These are phyloP conservation scores for Coemansia sp. DNA, from an alignment of 192 early-diverging fungal genomes.

Conservation along the genomic window DNA sequence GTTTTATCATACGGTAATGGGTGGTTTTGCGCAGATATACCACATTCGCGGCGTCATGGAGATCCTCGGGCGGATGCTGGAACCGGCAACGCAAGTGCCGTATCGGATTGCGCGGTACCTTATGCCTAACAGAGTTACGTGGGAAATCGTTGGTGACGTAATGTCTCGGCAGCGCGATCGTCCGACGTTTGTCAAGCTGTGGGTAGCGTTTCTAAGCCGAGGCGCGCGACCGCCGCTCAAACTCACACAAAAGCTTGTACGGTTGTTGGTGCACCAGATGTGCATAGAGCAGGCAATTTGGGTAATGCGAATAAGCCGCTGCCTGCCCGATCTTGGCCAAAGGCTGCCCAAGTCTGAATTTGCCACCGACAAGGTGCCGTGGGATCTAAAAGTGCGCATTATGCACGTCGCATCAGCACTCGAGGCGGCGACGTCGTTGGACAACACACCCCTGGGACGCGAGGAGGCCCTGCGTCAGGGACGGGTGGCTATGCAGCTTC, in stretches of 20 bases:
- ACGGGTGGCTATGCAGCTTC: slow-evolving; percentile 31
- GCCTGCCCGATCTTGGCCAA: slow-evolving; percentile 39
- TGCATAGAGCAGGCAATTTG: slow-evolving; percentile 49
- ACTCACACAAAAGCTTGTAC: slow-evolving; percentile 36
- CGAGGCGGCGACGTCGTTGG: slow-evolving; percentile 29
- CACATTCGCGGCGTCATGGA: slow-evolving; percentile 49
- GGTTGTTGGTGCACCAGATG: slow-evolving; percentile 40
- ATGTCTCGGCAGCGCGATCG: slow-evolving; percentile 45
- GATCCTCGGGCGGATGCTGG: slow-evolving; percentile 47
- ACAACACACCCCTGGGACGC: slow-evolving; percentile 22
- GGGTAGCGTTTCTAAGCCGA: slow-evolving; percentile 49
- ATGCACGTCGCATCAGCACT: slow-evolving; percentile 50
- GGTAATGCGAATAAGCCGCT: slow-evolving; percentile 54
- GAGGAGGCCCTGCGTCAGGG: slow-evolving; percentile 36
- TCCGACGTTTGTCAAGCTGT: slow-evolving; percentile 43
- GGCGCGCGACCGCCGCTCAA: slow-evolving; percentile 40
- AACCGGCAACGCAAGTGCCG: slow-evolving; percentile 37
- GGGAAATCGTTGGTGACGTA: slow-evolving; percentile 44
- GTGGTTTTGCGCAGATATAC: slow-evolving; percentile 46
- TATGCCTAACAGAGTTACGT: slow-evolving; percentile 47
- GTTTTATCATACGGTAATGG: slow-evolving; percentile 52
- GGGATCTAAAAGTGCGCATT: slow-evolving; percentile 48
- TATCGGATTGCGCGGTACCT: slow-evolving; percentile 33
- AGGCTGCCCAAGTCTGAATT: slow-evolving; percentile 20
- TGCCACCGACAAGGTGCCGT: slow-evolving; percentile 30